Conservation (phyloP, 345 rosid species). For the Eucalyptus pauciflora region DNA sequence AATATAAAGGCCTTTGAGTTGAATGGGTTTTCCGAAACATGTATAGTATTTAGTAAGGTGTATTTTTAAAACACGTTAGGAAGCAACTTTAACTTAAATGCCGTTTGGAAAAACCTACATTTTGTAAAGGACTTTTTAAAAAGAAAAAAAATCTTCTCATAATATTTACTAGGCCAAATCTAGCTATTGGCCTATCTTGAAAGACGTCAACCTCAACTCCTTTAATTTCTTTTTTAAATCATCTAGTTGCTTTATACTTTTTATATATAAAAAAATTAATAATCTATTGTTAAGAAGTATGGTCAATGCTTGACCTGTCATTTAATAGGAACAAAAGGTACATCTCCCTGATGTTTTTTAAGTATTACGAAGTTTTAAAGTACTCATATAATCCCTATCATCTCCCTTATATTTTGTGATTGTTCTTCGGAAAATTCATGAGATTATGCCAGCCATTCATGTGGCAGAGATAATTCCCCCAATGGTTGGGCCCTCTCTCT, state of each 20-base stretch:
- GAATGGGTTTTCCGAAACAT: rapidly evolving
- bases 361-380: too few relatives aligned
- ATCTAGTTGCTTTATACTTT: background rate
- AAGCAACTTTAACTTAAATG: too few relatives aligned
- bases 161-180: too few relatives aligned
- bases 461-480: background rate
- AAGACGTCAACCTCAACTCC: background rate
- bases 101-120: too few relatives aligned
- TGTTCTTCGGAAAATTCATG: background rate
- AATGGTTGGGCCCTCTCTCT: too few relatives aligned
- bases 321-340: background rate
- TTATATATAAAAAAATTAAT: too few relatives aligned
- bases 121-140: too few relatives aligned
- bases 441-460: background rate
- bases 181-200: too few relatives aligned
- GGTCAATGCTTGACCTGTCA: background rate
- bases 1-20: too few relatives aligned
- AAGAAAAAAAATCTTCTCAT: too few relatives aligned
- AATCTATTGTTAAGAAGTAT: background rate
- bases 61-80: too few relatives aligned
- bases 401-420: background rate
- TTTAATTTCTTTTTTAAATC: background rate
- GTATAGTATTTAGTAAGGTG: too few relatives aligned
- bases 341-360: background rate
- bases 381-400: background rate